Conservation (phyloP, 495 filamentous ascomycete genomes). For the Penicillium cinerascens region DNA sequence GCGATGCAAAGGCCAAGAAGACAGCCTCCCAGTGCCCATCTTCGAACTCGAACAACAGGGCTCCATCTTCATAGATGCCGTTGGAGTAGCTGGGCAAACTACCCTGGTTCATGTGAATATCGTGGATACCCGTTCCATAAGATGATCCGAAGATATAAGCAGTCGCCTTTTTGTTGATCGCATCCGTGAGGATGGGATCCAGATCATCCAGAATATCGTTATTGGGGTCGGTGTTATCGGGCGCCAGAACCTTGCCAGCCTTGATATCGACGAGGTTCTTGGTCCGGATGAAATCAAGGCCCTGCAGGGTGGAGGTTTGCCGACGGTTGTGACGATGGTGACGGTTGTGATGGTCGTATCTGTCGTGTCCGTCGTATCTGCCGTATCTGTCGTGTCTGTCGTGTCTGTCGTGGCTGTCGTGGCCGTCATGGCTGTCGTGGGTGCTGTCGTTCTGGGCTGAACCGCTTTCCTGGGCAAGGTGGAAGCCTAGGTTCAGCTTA, state of each 20-base stretch:
- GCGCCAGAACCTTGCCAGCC: constrained; percentile 18
- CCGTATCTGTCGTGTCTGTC: no score
- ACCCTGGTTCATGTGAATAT: constrained; percentile 47
- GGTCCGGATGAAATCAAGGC: constrained; percentile 26
- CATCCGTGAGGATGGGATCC: constrained; percentile 31
- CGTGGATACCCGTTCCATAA: constrained; percentile 37
- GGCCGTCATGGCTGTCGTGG: not conserved
- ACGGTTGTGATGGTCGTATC: no score
- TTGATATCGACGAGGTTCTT: constrained; percentile 18
- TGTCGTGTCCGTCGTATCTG: no score
- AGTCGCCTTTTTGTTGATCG: constrained; percentile 30
- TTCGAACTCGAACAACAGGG: constrained; percentile 34
- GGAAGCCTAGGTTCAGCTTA: constrained; percentile 22
- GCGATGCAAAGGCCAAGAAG: constrained; percentile 25
- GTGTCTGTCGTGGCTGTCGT: no score
- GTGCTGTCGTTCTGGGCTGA: not conserved
- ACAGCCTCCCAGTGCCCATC: constrained; percentile 26
- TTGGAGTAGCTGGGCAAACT: constrained; percentile 32
- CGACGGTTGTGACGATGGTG: constrained; percentile 9
- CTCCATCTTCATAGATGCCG: constrained; percentile 38
- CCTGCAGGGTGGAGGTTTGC: constrained; percentile 15
- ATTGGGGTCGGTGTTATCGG: constrained; percentile 20
- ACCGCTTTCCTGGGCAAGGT: constrained; percentile 9
- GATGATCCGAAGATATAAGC: constrained; percentile 34
- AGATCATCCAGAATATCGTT: constrained; percentile 35